phyloP scores from a whole-genome alignment of 139 green algal genomes.

The Auxenochlorella pyrenoidosa region DNA sequence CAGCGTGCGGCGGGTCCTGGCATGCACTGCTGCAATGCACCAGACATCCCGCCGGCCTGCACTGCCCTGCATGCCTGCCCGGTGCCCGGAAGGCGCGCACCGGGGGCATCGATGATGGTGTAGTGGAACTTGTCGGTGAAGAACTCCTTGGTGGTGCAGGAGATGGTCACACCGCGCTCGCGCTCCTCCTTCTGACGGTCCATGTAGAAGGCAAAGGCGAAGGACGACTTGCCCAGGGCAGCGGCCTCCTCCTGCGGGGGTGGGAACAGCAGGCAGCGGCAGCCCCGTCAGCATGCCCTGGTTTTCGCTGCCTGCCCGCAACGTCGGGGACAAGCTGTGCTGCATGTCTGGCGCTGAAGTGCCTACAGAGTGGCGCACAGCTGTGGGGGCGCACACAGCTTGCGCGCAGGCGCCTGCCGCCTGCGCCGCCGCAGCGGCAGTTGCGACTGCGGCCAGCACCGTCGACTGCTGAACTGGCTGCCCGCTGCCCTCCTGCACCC shows the following conservation, averaged over 20 bases:
- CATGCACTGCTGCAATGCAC: background rate
- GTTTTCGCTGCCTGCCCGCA: background rate
- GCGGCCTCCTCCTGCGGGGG: conserved; percentile 70
- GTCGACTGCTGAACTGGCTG: background rate
- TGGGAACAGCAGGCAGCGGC: background rate
- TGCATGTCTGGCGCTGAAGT: too few relatives aligned
- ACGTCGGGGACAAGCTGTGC: background rate
- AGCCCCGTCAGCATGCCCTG: background rate
- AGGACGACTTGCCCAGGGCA: conserved; percentile 77
- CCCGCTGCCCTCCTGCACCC: background rate
- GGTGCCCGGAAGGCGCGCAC: conserved; percentile 26
- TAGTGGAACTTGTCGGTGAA: conserved; percentile 99
- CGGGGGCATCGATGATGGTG: conserved; percentile 97
- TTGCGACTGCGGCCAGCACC: background rate
- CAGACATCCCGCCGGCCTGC: too few relatives aligned
- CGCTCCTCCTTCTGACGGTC: conserved; percentile 97
- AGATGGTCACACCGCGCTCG: conserved; percentile 95
- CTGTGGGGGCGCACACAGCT: background rate
- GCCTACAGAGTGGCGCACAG: too few relatives aligned
- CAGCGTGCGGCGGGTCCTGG: background rate
- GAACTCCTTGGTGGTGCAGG: conserved; percentile 99
- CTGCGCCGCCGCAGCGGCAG: background rate
- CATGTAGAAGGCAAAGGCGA: conserved; percentile 87
- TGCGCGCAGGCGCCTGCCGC: background rate
- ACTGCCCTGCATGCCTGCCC: background rate